Evolutionary conservation across 2,329 filamentous ascomycete species (phyloP).

Genomic region (Rhinocladiella similis): DNA sequence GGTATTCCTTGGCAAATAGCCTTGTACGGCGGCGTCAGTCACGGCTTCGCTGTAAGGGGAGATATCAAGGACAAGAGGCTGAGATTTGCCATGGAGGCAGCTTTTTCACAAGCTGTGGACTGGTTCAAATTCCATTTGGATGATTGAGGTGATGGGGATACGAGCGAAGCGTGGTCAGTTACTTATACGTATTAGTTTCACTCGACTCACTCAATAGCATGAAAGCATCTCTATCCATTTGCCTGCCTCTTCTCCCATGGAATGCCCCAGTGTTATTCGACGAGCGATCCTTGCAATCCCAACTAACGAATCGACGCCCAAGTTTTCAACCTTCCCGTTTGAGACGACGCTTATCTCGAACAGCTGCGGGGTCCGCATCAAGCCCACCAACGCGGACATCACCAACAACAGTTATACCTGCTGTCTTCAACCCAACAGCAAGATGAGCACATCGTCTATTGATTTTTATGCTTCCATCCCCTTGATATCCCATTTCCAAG

Average conservation of each 20-base stretch:
- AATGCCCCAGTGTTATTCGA: neutral
- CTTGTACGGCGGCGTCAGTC: slow-evolving; percentile 67
- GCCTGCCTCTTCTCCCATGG: neutral
- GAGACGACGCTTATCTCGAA: neutral
- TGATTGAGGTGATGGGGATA: no score
- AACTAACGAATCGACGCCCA: neutral
- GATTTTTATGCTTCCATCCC: no score
- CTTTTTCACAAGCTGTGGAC: slow-evolving; percentile 71
- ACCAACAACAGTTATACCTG: neutral
- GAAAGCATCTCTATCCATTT: neutral
- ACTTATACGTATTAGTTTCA: no score
- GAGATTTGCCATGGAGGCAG: slow-evolving; percentile 75
- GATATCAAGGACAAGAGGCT: slow-evolving; percentile 59
- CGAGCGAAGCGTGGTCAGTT: no score
- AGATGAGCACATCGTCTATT: no score
- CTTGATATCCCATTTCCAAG: neutral
- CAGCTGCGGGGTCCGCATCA: neutral
- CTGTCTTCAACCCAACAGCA: neutral
- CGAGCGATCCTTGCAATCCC: no score
- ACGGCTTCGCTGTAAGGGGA: slow-evolving; percentile 72
- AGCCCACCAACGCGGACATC: neutral
- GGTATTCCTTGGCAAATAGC: slow-evolving; percentile 71
- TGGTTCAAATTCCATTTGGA: slow-evolving; percentile 68
- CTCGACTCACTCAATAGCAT: no score
- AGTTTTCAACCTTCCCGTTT: neutral